Evolutionary conservation across 2,329 filamentous ascomycete genomes (phyloP).

Genomic region (Colletotrichum sp.): DNA sequence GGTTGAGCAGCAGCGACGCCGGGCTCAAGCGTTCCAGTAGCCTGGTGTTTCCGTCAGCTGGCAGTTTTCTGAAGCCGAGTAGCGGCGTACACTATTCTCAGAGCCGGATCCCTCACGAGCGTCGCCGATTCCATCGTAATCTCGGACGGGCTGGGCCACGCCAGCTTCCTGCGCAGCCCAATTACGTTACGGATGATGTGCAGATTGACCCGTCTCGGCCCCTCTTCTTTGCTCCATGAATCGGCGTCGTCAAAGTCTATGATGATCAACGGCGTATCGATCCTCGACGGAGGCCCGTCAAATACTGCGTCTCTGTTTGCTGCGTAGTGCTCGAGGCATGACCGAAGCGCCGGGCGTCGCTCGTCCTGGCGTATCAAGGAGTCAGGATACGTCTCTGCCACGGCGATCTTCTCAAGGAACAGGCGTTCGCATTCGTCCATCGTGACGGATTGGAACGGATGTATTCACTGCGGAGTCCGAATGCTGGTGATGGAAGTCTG

Average conservation of each 20-base stretch:
- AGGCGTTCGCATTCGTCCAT: background rate
- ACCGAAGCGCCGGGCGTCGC: background rate
- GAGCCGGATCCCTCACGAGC: background rate
- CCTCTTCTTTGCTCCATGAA: background rate
- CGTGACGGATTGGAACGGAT: background rate
- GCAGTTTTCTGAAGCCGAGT: background rate
- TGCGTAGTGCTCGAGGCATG: background rate
- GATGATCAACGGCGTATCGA: background rate
- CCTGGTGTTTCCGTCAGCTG: background rate
- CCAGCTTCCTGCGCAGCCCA: background rate
- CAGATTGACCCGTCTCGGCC: background rate
- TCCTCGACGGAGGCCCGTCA: background rate
- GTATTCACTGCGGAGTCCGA: background rate
- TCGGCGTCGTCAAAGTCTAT: background rate
- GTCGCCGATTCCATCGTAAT: background rate
- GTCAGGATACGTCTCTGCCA: background rate
- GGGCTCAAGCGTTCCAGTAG: background rate
- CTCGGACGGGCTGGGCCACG: background rate
- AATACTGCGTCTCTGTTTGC: background rate
- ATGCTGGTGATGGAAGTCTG: background rate
- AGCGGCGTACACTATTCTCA: constrained; percentile 2
- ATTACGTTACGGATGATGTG: background rate
- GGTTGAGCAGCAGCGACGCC: background rate
- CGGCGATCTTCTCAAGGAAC: background rate
- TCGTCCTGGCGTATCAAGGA: background rate